Evolutionary conservation across 345 rosid species (phyloP).

Genomic region (Boechera retrofracta): DNA sequence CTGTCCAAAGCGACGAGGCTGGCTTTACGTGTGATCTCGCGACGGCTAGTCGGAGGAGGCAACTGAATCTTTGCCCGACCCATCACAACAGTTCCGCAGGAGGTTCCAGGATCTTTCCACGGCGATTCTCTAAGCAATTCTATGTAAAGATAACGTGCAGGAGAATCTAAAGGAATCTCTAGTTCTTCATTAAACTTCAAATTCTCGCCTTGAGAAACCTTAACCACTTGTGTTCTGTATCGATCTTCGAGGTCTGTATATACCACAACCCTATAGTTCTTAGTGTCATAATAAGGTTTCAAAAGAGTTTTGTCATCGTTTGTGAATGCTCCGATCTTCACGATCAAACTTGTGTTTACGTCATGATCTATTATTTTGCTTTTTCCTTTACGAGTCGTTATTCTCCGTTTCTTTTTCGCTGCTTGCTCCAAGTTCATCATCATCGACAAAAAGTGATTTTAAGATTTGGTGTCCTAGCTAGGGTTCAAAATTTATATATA

Average conservation of each 20-base stretch:
- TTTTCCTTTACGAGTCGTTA: not conserved
- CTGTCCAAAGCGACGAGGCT: not conserved
- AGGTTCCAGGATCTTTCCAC: not conserved
- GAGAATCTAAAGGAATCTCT: constrained; percentile 1
- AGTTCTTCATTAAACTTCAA: not conserved
- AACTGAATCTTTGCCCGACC: not conserved
- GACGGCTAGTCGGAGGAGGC: not conserved
- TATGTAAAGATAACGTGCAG: constrained; percentile 16
- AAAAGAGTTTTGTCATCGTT: not conserved
- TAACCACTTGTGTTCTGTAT: not conserved
- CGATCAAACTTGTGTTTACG: not conserved
- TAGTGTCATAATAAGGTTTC: not conserved
- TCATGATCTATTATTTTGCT: not conserved
- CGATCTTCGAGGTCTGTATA: not conserved
- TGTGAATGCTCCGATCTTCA: not conserved
- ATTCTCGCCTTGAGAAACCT: not conserved
- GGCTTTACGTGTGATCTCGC: not conserved
- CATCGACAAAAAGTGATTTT: not conserved
- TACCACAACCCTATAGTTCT: not conserved
- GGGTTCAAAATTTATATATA: not conserved
- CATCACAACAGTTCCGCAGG: not conserved
- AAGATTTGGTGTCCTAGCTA: not conserved
- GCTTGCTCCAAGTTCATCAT: not conserved
- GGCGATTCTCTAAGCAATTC: not conserved
- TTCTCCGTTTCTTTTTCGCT: not conserved